Percentiles rank a stretch among this genome's conserved stretches.
Evolutionary conservation across 2,329 filamentous ascomycete genomes (phyloP).

Genomic region (Aspergillus sojae): DNA sequence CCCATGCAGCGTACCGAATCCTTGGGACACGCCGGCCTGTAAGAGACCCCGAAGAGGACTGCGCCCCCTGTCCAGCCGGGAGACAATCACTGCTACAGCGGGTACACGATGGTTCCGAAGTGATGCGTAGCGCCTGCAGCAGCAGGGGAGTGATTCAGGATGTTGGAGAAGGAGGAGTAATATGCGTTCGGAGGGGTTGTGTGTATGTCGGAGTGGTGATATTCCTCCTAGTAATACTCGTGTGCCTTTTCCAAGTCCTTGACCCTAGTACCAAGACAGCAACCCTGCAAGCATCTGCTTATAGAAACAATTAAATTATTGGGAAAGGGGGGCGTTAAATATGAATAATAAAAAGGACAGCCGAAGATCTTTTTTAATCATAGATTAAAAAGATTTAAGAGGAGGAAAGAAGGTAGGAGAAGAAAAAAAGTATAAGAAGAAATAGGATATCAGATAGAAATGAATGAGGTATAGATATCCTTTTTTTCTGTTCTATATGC

Average conservation of each 20-base stretch:
- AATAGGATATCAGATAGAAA: not conserved
- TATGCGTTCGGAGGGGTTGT: not conserved
- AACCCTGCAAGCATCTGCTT: not conserved
- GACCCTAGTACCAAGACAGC: not conserved
- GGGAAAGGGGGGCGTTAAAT: not conserved
- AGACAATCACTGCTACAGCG: constrained; percentile 20
- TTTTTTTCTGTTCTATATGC: constrained; percentile 14
- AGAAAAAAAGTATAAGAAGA: not conserved
- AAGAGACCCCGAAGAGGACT: constrained; percentile 20
- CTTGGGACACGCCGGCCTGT: constrained; percentile 24
- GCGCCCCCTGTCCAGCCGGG: constrained; percentile 22
- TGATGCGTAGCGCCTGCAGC: constrained; percentile 23
- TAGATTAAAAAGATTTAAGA: not conserved
- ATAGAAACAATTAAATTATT: not conserved
- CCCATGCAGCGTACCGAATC: constrained; percentile 29
- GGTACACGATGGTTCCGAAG: constrained; percentile 20
- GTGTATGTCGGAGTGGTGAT: not conserved
- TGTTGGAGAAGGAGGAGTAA: constrained; percentile 7
- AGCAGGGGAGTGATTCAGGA: constrained; percentile 12
- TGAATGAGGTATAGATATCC: constrained; percentile 2
- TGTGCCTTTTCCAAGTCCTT: not conserved
- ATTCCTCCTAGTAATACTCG: not conserved
- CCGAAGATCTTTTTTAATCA: not conserved
- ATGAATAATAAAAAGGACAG: not conserved
- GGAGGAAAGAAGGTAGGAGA: not conserved